Evolutionary conservation across 2,329 filamentous ascomycete species (phyloP).

Genomic region (Microdochium trichocladiopsis): DNA sequence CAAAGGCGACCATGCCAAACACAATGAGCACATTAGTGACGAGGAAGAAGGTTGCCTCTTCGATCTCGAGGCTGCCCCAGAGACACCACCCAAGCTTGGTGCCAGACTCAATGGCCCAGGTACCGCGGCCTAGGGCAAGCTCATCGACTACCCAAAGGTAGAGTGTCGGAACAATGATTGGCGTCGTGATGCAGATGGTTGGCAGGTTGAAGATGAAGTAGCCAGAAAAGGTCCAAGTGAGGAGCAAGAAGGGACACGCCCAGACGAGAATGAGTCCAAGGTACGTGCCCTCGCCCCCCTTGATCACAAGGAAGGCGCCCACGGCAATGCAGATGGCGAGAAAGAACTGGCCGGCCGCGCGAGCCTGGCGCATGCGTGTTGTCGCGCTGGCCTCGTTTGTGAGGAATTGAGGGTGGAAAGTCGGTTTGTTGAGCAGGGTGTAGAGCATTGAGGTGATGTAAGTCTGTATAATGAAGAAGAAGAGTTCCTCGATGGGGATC

Average conservation of each 20-base stretch:
- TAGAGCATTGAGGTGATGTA: slow-evolving; percentile 67
- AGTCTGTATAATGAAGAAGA: slow-evolving; percentile 73
- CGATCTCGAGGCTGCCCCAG: slow-evolving; percentile 61
- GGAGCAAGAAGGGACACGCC: slow-evolving; percentile 58
- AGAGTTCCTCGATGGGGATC: slow-evolving; percentile 67
- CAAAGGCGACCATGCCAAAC: slow-evolving; percentile 61
- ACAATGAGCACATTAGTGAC: slow-evolving; percentile 64
- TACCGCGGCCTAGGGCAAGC: slow-evolving; percentile 57
- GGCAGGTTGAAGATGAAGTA: slow-evolving; percentile 58
- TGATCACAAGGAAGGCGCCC: slow-evolving; percentile 36
- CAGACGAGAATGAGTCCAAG: slow-evolving; percentile 63
- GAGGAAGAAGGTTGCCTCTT: slow-evolving; percentile 70
- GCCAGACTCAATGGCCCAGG: slow-evolving; percentile 62
- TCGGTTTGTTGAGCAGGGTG: slow-evolving; percentile 56
- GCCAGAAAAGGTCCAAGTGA: slow-evolving; percentile 58
- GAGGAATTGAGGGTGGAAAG: slow-evolving; percentile 41
- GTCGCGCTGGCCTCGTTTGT: slow-evolving; percentile 20
- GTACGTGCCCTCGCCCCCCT: slow-evolving; percentile 50
- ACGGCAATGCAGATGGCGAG: slow-evolving; percentile 34
- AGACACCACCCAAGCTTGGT: slow-evolving; percentile 60
- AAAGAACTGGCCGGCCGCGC: slow-evolving; percentile 40
- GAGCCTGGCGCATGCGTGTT: slow-evolving; percentile 14
- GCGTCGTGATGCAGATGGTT: slow-evolving; percentile 44
- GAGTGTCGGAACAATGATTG: slow-evolving; percentile 56
- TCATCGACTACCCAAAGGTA: slow-evolving; percentile 71